These are phyloP conservation scores for Allium sativum DNA, from an alignment of 106 monocot genomes.

Conservation along the genomic window DNA sequence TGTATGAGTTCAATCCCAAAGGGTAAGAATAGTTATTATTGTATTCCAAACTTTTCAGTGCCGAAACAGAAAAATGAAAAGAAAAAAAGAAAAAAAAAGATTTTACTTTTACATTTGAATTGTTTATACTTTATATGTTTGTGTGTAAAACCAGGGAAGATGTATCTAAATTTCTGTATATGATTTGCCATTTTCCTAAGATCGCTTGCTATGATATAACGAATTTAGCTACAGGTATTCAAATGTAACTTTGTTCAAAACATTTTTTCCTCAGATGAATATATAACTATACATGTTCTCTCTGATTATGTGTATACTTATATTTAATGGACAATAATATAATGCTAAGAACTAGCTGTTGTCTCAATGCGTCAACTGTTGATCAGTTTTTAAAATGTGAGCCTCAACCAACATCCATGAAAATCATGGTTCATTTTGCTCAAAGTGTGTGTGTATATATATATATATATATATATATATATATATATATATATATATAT, in stretches of 20 bases:
- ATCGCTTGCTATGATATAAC: conserved; percentile 59
- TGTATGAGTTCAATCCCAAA: conserved; percentile 74
- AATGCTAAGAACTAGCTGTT: conserved; percentile 32
- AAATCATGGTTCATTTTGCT: conserved; percentile 45
- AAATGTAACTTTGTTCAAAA: conserved; percentile 14
- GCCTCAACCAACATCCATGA: conserved; percentile 41
- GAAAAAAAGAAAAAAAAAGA: too few species aligned
- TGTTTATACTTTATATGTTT: background rate
- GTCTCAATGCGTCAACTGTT: conserved; percentile 36
- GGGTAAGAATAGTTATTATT: conserved; percentile 28
- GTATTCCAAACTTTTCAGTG: background rate
- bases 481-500: too few species aligned
- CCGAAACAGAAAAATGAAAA: too few species aligned
- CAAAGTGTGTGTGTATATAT: conserved; percentile 39
- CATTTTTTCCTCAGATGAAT: background rate
- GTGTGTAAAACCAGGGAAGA: conserved; percentile 12
- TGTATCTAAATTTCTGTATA: conserved; percentile 23
- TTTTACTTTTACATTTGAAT: background rate
- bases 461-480: too few species aligned
- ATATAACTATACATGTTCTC: background rate
- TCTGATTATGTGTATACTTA: background rate
- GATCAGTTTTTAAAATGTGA: conserved; percentile 32
- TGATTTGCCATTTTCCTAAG: conserved; percentile 22
- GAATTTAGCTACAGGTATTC: conserved; percentile 44
- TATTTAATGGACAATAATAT: background rate